Base-by-base conservation (phyloP, 169 alveolate species). In the Plasmodium relictum region DNA sequence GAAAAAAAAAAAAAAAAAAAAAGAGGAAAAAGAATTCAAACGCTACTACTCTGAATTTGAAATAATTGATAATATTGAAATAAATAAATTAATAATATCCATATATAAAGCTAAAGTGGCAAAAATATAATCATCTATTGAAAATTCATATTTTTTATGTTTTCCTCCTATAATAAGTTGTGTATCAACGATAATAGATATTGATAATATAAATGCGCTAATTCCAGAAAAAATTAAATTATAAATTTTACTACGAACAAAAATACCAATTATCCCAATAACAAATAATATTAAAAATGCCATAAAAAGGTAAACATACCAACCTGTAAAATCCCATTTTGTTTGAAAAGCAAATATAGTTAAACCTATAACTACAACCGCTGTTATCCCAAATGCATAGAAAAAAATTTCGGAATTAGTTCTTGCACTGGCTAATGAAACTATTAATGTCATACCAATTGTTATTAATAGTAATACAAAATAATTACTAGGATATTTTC, bases 111-210 rank as follows among this genome's bases (percentile, higher is more conserved):
- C 74, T 63, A 96, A 76, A 0, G 99, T 96, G 44, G 98, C 99
- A 44, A 97, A 92, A 72, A 96, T 95, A 88, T 97, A 97, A 83
- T 97, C 99, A 78, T 97, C 99, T n/a, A 96, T 89, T 18, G 97
- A 71, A 88, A 94, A 97, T 88, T 97, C 97, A 88, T 94, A 90
- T 70, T 92, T 94, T 66, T 94, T 94, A 86, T 92, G 97, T 70
- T 95, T 97, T 20, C 98, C 98, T 14, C 98, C 99, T 59, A 97
- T 88, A 78, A 96, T 96, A 80, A 94, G 73, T 93, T 98, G 99
- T 5, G 97, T 94, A 73, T 96, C 98, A 74, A 95, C 95, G 72
- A 97, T 95, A 52, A 97, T 88, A 66, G 96, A 96, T 68, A 97
- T 62, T 56, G 97, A 94, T 73, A 96, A 93, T n/a, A 96, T 26